phyloP scores from a whole-genome alignment of 1,284 basidiomycete genomes.

The Trametes pubescens region DNA sequence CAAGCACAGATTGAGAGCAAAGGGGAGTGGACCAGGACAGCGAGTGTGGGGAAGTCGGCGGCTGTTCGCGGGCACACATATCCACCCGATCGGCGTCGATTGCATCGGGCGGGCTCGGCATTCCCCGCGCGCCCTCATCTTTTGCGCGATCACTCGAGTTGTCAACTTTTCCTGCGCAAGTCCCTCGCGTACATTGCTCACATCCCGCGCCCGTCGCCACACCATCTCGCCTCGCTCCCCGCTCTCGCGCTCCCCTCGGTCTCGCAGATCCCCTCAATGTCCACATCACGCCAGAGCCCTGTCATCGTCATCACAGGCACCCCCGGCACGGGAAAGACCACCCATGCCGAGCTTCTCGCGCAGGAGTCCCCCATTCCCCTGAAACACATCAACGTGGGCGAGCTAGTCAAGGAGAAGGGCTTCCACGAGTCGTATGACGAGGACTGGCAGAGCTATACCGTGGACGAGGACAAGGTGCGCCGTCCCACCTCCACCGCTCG shows the following conservation, averaged over 20 bases:
- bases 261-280: slow-evolving; percentile 24
- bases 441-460: slow-evolving; percentile 94
- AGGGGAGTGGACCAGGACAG: background rate
- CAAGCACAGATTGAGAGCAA: background rate
- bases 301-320: slow-evolving; percentile 95
- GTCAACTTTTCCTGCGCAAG: slow-evolving; percentile 5
- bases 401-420: slow-evolving; percentile 85
- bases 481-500: slow-evolving; percentile 25
- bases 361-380: slow-evolving; percentile 73
- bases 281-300: slow-evolving; percentile 54
- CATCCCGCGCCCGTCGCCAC: slow-evolving; percentile 3
- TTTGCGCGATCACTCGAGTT: slow-evolving; percentile 6
- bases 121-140: slow-evolving; percentile 13
- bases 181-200: background rate
- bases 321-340: slow-evolving; percentile 90
- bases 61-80: background rate
- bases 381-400: slow-evolving; percentile 89
- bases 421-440: slow-evolving; percentile 90
- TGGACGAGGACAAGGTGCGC: slow-evolving; percentile 93
- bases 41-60: background rate
- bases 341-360: slow-evolving; percentile 84
- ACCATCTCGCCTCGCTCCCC: background rate
- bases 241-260: background rate
- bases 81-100: slow-evolving; percentile 11
- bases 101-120: slow-evolving; percentile 20